Base-by-base conservation (phyloP, 345 rosid genomes). In the Orychophragmus violaceus region DNA sequence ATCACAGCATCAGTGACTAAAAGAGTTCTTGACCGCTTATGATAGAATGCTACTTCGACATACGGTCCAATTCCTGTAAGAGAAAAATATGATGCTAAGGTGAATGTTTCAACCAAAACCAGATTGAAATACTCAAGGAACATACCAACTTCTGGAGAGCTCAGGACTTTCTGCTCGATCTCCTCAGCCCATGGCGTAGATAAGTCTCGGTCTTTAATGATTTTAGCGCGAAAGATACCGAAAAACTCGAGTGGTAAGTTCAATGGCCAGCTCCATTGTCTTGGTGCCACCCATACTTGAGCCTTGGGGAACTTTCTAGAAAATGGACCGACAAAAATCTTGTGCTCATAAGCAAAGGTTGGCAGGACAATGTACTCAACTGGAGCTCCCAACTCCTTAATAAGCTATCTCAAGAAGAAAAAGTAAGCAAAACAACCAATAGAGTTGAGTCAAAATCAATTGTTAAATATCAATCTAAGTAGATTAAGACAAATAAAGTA, bases 231-330 rank as follows among this genome's bases (percentile, higher is more conserved):
- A 69, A 90, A 93, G 68, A 93, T 88, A 64, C 98, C 97, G 9
- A 93, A 85, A 81, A 90, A 93, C 58, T 88, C 98, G 6, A 86
- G 94, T 3, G 97, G 98, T 75, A 93, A 71, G 71, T 90, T 89
- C 78, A 93, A 57, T 36, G 98, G 98, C 97, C 98, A 93, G 70
- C 97, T 93, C 98, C 98, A 93, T 45, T 90, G 98, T 81, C 98
- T 86, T 14, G 98, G 98, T 44, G 98, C 98, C 63, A 90, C 96
- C 97, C 97, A 93, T 39, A 93, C 73, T 62, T 81, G 88, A 59
- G 98, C 98, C 57, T 74, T 73, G 0, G 98, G 96, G 62, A 90
- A 93, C 79, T 93, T 93, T 70, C 98, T 83, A 6, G 98, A 93
- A 75, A 93, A 93, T 1, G 97, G 98, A 6, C 92, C 96, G 9